Evolutionary conservation across 2,329 filamentous ascomycete genomes (phyloP).

Genomic region (Bipolaris oryzae): DNA sequence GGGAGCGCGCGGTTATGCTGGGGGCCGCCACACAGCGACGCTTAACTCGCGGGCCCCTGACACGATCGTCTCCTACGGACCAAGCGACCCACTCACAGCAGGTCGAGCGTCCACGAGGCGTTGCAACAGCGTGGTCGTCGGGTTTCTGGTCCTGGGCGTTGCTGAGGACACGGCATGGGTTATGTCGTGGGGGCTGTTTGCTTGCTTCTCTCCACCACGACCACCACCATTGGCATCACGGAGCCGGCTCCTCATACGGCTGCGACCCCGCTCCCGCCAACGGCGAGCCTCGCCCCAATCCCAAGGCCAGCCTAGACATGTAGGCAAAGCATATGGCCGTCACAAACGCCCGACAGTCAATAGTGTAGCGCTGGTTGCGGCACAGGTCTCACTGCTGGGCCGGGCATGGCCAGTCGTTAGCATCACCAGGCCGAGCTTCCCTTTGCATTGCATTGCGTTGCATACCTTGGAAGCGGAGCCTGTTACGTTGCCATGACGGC

Average conservation of each 20-base stretch:
- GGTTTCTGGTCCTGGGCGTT: slow-evolving; percentile 2
- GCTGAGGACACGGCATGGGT: background rate
- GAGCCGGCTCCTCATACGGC: slow-evolving; percentile 8
- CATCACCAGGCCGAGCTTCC: slow-evolving; percentile 4
- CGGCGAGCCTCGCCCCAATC: slow-evolving; percentile 4
- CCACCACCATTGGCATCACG: background rate
- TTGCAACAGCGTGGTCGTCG: slow-evolving; percentile 10
- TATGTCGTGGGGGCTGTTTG: background rate
- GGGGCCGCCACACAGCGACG: slow-evolving; percentile 13
- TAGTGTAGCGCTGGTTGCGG: slow-evolving; percentile 29
- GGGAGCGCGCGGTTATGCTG: slow-evolving; percentile 30
- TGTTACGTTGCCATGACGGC: slow-evolving; percentile 22
- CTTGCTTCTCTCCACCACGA: background rate
- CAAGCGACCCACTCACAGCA: slow-evolving; percentile 21
- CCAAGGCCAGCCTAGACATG: background rate
- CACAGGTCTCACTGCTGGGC: slow-evolving; percentile 23
- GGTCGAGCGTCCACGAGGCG: slow-evolving; percentile 16
- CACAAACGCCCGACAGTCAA: slow-evolving; percentile 13
- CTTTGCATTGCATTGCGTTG: background rate
- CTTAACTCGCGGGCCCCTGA: slow-evolving; percentile 17
- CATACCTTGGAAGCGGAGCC: background rate
- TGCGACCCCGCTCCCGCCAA: slow-evolving; percentile 9
- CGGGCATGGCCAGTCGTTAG: slow-evolving; percentile 7
- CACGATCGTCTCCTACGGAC: slow-evolving; percentile 12
- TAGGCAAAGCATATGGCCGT: background rate